Evolutionary conservation across 257 asterid genomes (phyloP), one percentile per base, ranked within the genome.

Genomic region (Solanum habrochaites): DNA sequence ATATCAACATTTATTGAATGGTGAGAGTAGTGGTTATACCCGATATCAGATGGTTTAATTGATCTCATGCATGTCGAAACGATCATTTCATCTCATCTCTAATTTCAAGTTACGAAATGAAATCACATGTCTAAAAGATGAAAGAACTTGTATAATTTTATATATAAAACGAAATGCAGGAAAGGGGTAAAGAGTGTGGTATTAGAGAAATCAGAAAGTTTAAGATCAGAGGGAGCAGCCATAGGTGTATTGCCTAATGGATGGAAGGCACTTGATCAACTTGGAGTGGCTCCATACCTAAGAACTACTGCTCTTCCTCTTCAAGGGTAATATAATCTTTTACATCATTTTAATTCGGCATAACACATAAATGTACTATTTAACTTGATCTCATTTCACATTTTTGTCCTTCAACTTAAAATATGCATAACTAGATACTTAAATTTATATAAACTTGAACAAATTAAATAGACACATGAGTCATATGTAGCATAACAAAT

Each of bases 231-330:
- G 21, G 93, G 93, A 52, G 90, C 89, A 58, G 93, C 88, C 21
- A 87, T 91, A 25, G 90, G 88, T 21, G 39, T 91, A 80, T n/a
- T 42, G 7, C 40, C 85, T 18, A 91, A 91, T 72, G 93, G 93
- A 16, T 91, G 93, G 93, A 85, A 90, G 72, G 93, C 93, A 67
- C 89, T 91, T 37, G 92, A 87, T 40, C 89, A 91, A 87, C 92
- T 91, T 64, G 92, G 93, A 6, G 90, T 91, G 7, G 90, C 86
- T 42, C 12, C 81, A 10, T 81, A 72, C 31, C 91, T 91, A 6
- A 70, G 93, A 84, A 80, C 73, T 23, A 82, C 84, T 69, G 89
- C 92, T 40, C 20, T 83, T 85, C 86, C 85, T 25, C 21, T 91
- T 58, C 87, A 86, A 7, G 70, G 90, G 93, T 91, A 67, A 16